Evolutionary conservation across 768 basidiomycete species (phyloP), one percentile per base, ranked within the genome.

Genomic region (Phanerochaete carnosa): DNA sequence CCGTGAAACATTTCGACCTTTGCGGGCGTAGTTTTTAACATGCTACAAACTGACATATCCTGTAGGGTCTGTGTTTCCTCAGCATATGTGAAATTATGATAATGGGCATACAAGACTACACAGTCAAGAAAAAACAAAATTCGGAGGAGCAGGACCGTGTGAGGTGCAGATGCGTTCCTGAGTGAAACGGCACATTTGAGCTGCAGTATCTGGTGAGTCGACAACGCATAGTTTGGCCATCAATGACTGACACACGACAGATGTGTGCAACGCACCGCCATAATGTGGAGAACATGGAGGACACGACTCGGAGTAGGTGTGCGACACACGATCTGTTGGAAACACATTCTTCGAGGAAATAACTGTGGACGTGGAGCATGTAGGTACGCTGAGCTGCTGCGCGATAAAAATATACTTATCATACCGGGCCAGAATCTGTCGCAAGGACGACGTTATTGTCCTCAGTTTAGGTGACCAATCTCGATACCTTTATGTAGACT

Each of bases 361-460:
- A 55, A 8, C 39, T 65, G 2, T 65, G n/a, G n/a, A n/a, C n/a
- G n/a, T n/a, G 64, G 64, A 32, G 32, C 12, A 55, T 64, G 63
- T 64, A 43, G 6, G 60, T 32, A 15, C n/a, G 8, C 1, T 28
- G 29, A 26, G 22, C 23, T 13, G 6, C 30, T 28, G 26, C 19
- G 1, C 9, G 13, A 16, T 4, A 1, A 13, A 8, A 5, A 3
- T 30, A 19, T 29, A 12, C 23, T 45, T 6, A 37, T 66, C 2
- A 1, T 2, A 9, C 7, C 8, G 4, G 6, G 25, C 9, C 45
- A 64, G 63, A 7, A 57, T 59, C 7, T 60, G 63, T 2, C 60
- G 63, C n/a, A 47, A 43, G 39, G 63, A 64, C 47, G 63, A 64
- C 29, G 60, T 64, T 1, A 55, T 64, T 23, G 63, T 79, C 62